Evolutionary conservation across 75 land plant genomes (phyloP).

Genomic region (Chamaecyparis obtusa): DNA sequence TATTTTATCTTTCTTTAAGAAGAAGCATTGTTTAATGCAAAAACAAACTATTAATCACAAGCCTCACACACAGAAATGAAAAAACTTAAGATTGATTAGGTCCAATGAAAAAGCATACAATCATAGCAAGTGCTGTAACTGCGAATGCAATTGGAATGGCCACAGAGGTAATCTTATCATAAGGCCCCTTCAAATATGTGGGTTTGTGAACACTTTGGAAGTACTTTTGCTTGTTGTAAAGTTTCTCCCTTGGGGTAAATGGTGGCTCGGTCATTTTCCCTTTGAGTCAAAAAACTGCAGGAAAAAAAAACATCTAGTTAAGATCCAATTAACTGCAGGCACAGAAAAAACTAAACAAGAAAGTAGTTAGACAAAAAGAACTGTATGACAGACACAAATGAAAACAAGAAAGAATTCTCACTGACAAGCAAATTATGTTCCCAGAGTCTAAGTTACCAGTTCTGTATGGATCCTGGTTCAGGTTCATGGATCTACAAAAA

Average conservation of each 20-base stretch:
- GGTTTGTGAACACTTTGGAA: slow-evolving; percentile 60
- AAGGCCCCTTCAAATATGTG: slow-evolving; percentile 66
- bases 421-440: no score
- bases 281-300: neutral
- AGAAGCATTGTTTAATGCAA: neutral
- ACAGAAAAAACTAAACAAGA: neutral
- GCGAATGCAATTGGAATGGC: slow-evolving; percentile 61
- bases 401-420: no score
- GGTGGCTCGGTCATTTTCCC: slow-evolving; percentile 26
- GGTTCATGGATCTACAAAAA: no score
- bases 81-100: neutral
- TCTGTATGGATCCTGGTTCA: no score
- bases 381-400: neutral
- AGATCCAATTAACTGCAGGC: neutral
- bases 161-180: slow-evolving; percentile 74
- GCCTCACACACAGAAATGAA: neutral
- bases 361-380: neutral
- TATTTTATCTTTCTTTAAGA: no score
- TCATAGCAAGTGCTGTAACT: slow-evolving; percentile 27
- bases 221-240: slow-evolving; percentile 43
- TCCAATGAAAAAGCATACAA: slow-evolving; percentile 37
- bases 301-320: neutral
- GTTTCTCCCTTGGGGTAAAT: slow-evolving; percentile 41
- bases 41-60: neutral
- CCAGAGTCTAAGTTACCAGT: no score